These are phyloP conservation scores for Penicillium paxilli DNA, from an alignment of 495 filamentous ascomycete species.

Conservation along the genomic window DNA sequence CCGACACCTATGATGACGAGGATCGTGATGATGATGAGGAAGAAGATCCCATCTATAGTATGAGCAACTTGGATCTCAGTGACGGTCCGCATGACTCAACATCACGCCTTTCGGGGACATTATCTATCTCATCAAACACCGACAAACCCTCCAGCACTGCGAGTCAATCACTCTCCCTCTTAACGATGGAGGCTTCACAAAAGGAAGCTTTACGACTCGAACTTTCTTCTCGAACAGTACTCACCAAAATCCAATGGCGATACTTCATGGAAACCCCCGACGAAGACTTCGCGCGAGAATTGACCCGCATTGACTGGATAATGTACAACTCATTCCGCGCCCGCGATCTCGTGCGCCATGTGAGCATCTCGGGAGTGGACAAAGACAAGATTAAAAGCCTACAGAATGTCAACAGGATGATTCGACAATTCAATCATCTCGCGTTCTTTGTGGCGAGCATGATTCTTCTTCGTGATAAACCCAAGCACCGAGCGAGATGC, in stretches of 20 bases:
- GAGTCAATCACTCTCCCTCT: constrained; percentile 47
- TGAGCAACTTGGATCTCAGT: constrained; percentile 45
- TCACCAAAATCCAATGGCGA: constrained; percentile 81
- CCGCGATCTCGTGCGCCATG: constrained; percentile 88
- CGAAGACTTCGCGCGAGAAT: constrained; percentile 82
- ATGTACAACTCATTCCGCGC: constrained; percentile 97
- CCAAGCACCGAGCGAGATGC: constrained; percentile 87
- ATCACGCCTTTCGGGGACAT: constrained; percentile 41
- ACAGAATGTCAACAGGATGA: constrained; percentile 88
- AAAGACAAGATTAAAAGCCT: constrained; percentile 79
- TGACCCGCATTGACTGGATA: constrained; percentile 95
- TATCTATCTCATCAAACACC: constrained; percentile 41
- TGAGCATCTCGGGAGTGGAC: constrained; percentile 67
- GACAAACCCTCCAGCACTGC: constrained; percentile 40
- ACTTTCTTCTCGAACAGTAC: constrained; percentile 55
- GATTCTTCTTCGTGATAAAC: constrained; percentile 89
- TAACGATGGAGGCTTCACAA: constrained; percentile 71
- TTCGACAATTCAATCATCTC: constrained; percentile 93
- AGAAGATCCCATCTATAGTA: constrained; percentile 44
- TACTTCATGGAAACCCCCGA: constrained; percentile 78
- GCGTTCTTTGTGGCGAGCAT: constrained; percentile 90
- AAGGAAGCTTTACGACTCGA: constrained; percentile 66
- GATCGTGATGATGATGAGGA: constrained; percentile 37
- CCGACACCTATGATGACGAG: constrained; percentile 27
- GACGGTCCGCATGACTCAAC: constrained; percentile 39